Evolutionary conservation across 1,284 basidiomycete species (phyloP).

Genomic region (Apiotrichum mycotoxinovorans): DNA sequence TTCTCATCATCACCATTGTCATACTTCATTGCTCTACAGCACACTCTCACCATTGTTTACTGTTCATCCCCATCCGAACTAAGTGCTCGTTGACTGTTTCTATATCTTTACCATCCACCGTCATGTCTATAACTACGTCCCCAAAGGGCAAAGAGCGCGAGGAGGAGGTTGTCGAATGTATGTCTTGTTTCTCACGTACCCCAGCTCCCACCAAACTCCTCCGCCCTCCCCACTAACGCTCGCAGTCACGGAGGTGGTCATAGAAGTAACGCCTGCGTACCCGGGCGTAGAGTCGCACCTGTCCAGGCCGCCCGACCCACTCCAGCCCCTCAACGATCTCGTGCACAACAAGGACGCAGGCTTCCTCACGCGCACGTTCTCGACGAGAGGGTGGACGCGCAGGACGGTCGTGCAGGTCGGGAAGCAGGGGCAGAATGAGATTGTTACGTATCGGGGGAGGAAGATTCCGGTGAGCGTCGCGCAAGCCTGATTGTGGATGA

Average conservation of each 20-base stretch:
- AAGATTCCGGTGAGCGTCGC: neutral
- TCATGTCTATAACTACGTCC: too few species aligned
- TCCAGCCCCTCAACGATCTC: neutral
- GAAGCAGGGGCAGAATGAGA: neutral
- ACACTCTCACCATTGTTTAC: too few species aligned
- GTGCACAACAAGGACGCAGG: neutral
- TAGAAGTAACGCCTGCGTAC: neutral
- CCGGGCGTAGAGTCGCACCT: neutral
- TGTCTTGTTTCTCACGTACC: too few species aligned
- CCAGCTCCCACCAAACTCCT: too few species aligned
- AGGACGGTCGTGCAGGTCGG: neutral
- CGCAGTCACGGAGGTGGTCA: neutral
- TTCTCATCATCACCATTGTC: too few species aligned
- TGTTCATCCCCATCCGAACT: too few species aligned
- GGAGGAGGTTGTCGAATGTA: too few species aligned
- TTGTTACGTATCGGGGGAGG: neutral
- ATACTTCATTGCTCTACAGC: too few species aligned
- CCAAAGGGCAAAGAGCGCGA: too few species aligned
- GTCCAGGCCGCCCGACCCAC: neutral
- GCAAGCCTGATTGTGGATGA: neutral
- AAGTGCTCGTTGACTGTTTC: too few species aligned
- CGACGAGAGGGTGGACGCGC: constrained; percentile 1
- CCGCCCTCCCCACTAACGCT: neutral
- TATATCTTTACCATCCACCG: too few species aligned
- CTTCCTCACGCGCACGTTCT: constrained; percentile 1